phyloP scores from a whole-genome alignment of 441 rosid species.

The Gossypium schwendimanii region DNA sequence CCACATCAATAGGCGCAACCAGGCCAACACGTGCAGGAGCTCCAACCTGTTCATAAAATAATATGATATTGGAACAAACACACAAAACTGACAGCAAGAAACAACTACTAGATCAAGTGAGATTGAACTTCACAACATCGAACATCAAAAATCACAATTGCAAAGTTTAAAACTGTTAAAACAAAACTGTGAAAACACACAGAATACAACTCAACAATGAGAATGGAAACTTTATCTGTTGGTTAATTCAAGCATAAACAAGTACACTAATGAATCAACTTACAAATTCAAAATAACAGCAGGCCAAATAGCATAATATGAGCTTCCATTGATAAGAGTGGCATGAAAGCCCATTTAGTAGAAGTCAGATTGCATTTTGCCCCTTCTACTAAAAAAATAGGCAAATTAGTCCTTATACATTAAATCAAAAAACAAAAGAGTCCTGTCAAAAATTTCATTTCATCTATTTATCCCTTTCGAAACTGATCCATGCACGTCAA shows the following conservation, averaged over 20 bases:
- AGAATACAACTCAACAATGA: background rate
- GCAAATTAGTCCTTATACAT: too few species aligned
- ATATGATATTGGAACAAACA: background rate
- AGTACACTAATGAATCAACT: background rate
- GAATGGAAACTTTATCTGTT: background rate
- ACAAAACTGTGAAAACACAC: background rate
- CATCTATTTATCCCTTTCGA: too few species aligned
- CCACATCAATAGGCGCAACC: conserved; percentile 87
- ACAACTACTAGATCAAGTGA: background rate
- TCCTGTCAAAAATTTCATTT: too few species aligned
- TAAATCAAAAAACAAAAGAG: too few species aligned
- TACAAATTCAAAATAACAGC: background rate
- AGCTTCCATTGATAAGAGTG: too few species aligned
- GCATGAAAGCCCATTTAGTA: too few species aligned
- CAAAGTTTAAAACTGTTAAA: background rate
- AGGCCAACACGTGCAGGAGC: conserved; percentile 99
- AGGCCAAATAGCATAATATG: too few species aligned
- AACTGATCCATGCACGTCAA: too few species aligned
- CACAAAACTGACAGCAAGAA: background rate
- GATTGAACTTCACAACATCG: background rate
- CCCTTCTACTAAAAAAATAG: too few species aligned
- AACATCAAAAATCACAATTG: too few species aligned
- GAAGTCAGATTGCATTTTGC: too few species aligned
- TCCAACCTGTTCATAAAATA: conserved; percentile 51
- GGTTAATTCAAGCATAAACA: background rate